These are phyloP conservation scores for Myxozyma mucilagina DNA, from an alignment of 805 yeast species.

Conservation along the genomic window DNA sequence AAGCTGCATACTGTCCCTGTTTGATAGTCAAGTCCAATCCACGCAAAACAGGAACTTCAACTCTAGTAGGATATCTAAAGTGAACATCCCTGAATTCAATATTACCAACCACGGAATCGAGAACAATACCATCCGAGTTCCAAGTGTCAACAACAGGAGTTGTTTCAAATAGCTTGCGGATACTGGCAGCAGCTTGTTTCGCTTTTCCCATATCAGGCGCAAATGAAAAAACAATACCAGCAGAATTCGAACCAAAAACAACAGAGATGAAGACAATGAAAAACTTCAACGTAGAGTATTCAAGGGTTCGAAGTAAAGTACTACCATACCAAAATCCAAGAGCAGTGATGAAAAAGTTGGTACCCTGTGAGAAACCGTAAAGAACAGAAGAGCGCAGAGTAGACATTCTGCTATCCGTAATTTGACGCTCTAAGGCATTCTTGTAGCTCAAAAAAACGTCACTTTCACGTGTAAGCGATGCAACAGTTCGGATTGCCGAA, in stretches of 20 bases:
- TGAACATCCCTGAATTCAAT: slow-evolving; percentile 49
- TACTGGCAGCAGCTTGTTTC: slow-evolving; percentile 41
- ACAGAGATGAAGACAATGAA: slow-evolving; percentile 45
- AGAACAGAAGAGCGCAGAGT: slow-evolving; percentile 37
- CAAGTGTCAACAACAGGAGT: slow-evolving; percentile 42
- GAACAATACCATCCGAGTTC: slow-evolving; percentile 36
- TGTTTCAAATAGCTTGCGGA: slow-evolving; percentile 39
- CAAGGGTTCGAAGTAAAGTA: slow-evolving; percentile 38
- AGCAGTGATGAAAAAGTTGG: slow-evolving; percentile 45
- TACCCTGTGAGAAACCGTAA: slow-evolving; percentile 44
- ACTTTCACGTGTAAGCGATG: slow-evolving; percentile 45
- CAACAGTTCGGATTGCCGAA: slow-evolving; percentile 46
- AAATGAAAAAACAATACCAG: slow-evolving; percentile 45
- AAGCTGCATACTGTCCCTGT: slow-evolving; percentile 81
- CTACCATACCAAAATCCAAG: slow-evolving; percentile 49
- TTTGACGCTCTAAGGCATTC: slow-evolving; percentile 14
- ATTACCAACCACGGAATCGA: slow-evolving; percentile 46
- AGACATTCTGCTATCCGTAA: slow-evolving; percentile 40
- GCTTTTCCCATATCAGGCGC: slow-evolving; percentile 51
- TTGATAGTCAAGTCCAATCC: slow-evolving; percentile 46
- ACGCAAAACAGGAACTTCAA: slow-evolving; percentile 35
- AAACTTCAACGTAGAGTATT: slow-evolving; percentile 39
- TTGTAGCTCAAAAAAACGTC: slow-evolving; percentile 41
- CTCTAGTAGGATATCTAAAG: slow-evolving; percentile 40
- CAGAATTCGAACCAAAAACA: slow-evolving; percentile 48